Evolutionary conservation across 2,329 filamentous ascomycete species (phyloP), one percentile per base, ranked within the genome.

Genomic region (Fusarium luffae): DNA sequence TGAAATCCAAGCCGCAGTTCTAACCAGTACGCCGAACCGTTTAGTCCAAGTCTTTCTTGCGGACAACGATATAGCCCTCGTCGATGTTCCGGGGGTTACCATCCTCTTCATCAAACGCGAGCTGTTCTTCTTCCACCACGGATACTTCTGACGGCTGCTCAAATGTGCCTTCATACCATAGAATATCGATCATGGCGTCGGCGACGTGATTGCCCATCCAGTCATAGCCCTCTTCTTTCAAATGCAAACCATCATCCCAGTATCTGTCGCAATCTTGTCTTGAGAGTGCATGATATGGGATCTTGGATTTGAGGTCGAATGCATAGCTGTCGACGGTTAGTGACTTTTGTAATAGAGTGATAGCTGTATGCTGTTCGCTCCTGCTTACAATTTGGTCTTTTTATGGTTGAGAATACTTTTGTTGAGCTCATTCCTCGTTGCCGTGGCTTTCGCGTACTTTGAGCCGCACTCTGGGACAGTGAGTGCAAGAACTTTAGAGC

Each of bases 211-310:
- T 80, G 3, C 89, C 89, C 82, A 92, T 87, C 71, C 86, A 79
- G 73, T 90, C 84, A 79, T 92, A 91, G 10, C 89, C 89, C 9
- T 80, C 82, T 0, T 80, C 77, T 1, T 85, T 86, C 12, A 90
- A 81, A 78, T 92, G 89, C 23, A 91, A 68, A 19, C 83, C 83
- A 77, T 92, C 89, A 67, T 88, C 83, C 87, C 88, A 91, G 71
- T 88, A 86, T 59, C 78, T 79, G 3, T 79, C 66, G 23, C 82
- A 81, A 59, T 86, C 82, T 1, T 79, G 74, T 10, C 82, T 77
- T 3, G 81, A 74, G 73, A 90, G 83, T 18, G 76, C 73, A 68
- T 83, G 82, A 70, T 85, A 90, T 1, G 88, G 87, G 8, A 91
- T 79, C 12, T 82, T 83, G 27, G 79, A 75, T 70, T 84, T 76